Conservation (phyloP, 495 filamentous ascomycete species). For the Penicillium silybi region DNA sequence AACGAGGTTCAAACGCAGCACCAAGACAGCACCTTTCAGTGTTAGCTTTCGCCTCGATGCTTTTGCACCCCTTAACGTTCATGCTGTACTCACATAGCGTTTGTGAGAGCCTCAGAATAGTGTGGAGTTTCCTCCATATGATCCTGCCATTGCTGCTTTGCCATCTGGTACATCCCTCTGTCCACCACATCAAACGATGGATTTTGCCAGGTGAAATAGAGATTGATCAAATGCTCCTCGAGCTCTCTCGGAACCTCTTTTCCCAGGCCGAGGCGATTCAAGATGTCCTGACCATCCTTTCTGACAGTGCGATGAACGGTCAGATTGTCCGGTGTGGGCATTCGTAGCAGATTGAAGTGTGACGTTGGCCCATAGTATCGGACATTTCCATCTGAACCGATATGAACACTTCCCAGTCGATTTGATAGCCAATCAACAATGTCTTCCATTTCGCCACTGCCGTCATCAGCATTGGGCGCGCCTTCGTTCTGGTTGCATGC, state of each 20-base stretch:
- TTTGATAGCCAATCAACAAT: too few relatives aligned
- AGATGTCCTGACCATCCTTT: conserved; percentile 15
- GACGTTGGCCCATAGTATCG: conserved; percentile 3
- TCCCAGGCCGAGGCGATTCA: conserved; percentile 18
- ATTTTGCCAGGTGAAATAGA: conserved; percentile 37
- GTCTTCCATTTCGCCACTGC: too few relatives aligned
- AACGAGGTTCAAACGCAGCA: conserved; percentile 24
- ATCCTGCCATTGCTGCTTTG: conserved; percentile 9
- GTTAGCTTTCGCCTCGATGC: not conserved
- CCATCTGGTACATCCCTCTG: conserved; percentile 21
- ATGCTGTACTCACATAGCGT: conserved; percentile 30
- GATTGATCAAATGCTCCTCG: conserved; percentile 28
- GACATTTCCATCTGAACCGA: not conserved
- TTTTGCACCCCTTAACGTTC: too few relatives aligned
- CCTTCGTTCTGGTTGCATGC: not conserved
- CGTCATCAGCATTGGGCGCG: too few relatives aligned
- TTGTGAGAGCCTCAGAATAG: conserved; percentile 31
- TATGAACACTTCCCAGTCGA: conserved; percentile 1
- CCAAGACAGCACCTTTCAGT: conserved; percentile 28
- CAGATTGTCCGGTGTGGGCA: conserved; percentile 4
- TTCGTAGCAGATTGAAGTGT: not conserved
- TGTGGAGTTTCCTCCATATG: conserved; percentile 19
- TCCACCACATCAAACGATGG: conserved; percentile 32
- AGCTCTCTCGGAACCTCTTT: conserved; percentile 14
- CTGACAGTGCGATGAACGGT: conserved; percentile 15